Conservation (phyloP, 2,329 filamentous ascomycete genomes). For the Colletotrichum theobromicola region DNA sequence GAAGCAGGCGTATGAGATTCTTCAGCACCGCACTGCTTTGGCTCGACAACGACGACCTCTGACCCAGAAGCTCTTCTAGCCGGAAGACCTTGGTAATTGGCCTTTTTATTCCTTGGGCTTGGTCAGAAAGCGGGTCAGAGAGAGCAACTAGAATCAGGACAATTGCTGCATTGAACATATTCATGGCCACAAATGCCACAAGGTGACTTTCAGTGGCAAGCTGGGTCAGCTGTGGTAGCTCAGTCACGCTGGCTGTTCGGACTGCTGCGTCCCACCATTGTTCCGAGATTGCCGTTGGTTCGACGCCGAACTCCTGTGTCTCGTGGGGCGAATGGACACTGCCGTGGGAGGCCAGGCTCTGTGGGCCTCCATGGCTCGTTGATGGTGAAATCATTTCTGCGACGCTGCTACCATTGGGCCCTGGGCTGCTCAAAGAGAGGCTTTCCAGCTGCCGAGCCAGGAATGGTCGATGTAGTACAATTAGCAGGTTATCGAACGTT, state of each 20-base stretch:
- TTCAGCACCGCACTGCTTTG: background rate
- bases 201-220: background rate
- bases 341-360: background rate
- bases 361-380: background rate
- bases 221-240: background rate
- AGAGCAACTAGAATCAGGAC: background rate
- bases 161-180: background rate
- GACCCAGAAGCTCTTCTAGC: background rate
- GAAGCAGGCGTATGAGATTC: background rate
- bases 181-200: background rate
- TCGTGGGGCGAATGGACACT: background rate
- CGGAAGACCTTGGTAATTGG: background rate
- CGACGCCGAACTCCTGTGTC: background rate
- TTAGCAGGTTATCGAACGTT: background rate
- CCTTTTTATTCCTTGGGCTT: background rate
- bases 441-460: background rate
- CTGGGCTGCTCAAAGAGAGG: background rate
- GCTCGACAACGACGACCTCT: background rate
- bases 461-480: background rate
- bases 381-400: background rate
- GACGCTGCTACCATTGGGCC: background rate
- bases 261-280: background rate
- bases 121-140: background rate
- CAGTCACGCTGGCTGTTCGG: background rate
- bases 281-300: background rate